phyloP scores from a whole-genome alignment of 257 asterid species.

The Solanum tarijense region DNA sequence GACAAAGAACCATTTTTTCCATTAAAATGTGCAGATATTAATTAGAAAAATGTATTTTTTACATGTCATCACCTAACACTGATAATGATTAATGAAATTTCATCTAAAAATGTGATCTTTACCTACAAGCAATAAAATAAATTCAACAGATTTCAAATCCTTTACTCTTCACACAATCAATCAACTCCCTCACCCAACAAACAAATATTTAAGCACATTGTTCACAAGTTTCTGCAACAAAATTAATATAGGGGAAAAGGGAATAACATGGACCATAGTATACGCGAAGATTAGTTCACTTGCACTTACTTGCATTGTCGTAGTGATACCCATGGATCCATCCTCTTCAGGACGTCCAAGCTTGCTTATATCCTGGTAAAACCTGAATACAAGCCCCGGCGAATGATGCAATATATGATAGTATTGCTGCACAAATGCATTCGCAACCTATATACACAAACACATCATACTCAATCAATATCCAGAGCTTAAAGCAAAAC shows the following conservation, averaged over 20 bases:
- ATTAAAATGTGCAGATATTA: neutral
- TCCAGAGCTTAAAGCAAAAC: neutral
- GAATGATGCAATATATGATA: conserved; percentile 74
- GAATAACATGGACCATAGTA: neutral
- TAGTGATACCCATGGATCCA: conserved; percentile 64
- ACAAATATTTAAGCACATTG: neutral
- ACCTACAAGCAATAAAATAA: neutral
- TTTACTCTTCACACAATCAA: neutral
- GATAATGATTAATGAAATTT: neutral
- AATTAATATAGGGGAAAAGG: neutral
- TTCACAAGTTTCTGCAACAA: neutral
- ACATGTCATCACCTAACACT: neutral
- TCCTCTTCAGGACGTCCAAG: conserved; percentile 83
- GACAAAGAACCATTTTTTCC: neutral
- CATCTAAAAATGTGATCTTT: neutral
- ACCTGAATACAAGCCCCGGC: conserved; percentile 61
- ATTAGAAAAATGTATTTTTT: neutral
- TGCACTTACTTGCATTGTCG: conserved; percentile 67
- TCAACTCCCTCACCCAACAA: neutral
- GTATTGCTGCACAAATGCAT: conserved; percentile 85
- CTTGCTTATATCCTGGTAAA: conserved; percentile 77
- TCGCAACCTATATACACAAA: conserved; percentile 49
- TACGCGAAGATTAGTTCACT: neutral
- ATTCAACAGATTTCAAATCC: neutral
- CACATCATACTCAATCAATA: neutral